phyloP scores from a whole-genome alignment of 805 yeast species.

The Kodamaea lidongshanica region DNA sequence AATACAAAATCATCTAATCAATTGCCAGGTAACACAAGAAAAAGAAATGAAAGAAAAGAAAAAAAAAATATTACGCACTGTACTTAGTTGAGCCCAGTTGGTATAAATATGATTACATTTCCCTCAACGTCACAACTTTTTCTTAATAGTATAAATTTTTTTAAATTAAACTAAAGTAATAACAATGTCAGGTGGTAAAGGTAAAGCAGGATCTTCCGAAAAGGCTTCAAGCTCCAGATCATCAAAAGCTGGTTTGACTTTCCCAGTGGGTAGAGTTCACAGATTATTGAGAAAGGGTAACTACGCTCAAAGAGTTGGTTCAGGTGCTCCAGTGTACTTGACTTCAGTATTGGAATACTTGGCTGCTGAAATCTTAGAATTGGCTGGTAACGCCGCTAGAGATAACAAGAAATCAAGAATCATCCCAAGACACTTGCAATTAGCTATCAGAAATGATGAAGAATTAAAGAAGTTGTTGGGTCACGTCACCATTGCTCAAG shows the following conservation, averaged over 20 bases:
- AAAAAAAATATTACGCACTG: not conserved
- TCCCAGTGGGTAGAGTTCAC: slow-evolving; percentile 48
- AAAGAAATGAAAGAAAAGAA: too few relatives aligned
- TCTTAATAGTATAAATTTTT: slow-evolving; percentile 1
- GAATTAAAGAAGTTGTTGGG: slow-evolving; percentile 46
- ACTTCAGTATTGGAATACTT: slow-evolving; percentile 46
- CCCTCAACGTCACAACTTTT: slow-evolving; percentile 3
- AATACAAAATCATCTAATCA: too few relatives aligned
- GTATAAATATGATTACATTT: slow-evolving; percentile 4
- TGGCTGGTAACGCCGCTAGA: slow-evolving; percentile 49
- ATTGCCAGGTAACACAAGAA: too few relatives aligned
- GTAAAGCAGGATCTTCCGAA: slow-evolving; percentile 43
- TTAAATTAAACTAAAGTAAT: slow-evolving; percentile 3
- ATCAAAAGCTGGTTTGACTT: slow-evolving; percentile 44
- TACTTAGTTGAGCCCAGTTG: not conserved
- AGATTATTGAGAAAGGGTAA: slow-evolving; percentile 47
- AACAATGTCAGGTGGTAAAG: slow-evolving; percentile 17
- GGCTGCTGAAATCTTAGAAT: slow-evolving; percentile 46
- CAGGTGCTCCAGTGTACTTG: slow-evolving; percentile 48
- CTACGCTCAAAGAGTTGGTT: slow-evolving; percentile 48
- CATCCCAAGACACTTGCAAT: slow-evolving; percentile 47
- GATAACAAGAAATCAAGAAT: slow-evolving; percentile 85
- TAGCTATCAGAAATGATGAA: slow-evolving; percentile 49
- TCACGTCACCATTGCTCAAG: slow-evolving; percentile 59
- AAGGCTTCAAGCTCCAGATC: slow-evolving; percentile 46